Evolutionary conservation across 192 early-diverging fungal genomes (phyloP).

Genomic region (Coemansia sp.): DNA sequence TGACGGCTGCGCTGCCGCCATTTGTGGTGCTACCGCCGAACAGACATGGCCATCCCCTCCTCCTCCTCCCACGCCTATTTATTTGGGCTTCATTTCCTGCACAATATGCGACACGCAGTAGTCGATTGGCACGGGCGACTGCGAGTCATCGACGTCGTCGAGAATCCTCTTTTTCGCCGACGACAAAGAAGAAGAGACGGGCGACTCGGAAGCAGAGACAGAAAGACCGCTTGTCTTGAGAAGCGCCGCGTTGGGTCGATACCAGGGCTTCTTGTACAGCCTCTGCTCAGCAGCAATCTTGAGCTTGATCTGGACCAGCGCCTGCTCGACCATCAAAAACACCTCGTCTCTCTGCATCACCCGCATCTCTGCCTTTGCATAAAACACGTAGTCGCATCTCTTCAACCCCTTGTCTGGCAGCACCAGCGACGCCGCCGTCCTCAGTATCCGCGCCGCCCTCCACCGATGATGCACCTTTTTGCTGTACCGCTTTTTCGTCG

Average conservation of each 20-base stretch:
- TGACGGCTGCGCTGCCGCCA: too few species aligned
- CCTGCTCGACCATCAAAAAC: slow-evolving; percentile 27
- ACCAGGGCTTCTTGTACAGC: neutral
- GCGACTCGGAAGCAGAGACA: neutral
- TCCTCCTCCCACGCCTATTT: too few species aligned
- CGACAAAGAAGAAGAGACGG: neutral
- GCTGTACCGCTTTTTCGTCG: slow-evolving; percentile 33
- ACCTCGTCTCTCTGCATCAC: slow-evolving; percentile 34
- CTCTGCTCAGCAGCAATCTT: slow-evolving; percentile 2
- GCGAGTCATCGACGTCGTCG: neutral
- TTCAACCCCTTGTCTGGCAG: slow-evolving; percentile 44
- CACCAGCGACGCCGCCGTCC: slow-evolving; percentile 31
- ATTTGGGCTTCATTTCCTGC: neutral
- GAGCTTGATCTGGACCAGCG: slow-evolving; percentile 17
- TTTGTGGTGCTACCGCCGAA: too few species aligned
- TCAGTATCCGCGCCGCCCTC: slow-evolving; percentile 26
- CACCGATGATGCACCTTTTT: slow-evolving; percentile 40
- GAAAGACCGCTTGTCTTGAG: neutral
- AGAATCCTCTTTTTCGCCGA: neutral
- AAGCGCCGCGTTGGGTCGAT: neutral
- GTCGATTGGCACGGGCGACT: neutral
- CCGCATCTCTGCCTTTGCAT: slow-evolving; percentile 17
- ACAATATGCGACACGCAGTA: slow-evolving; percentile 8
- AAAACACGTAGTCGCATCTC: slow-evolving; percentile 44
- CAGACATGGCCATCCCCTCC: too few species aligned